Base-by-base conservation (phyloP, 345 rosid genomes). In the Melaleuca alternifolia region DNA sequence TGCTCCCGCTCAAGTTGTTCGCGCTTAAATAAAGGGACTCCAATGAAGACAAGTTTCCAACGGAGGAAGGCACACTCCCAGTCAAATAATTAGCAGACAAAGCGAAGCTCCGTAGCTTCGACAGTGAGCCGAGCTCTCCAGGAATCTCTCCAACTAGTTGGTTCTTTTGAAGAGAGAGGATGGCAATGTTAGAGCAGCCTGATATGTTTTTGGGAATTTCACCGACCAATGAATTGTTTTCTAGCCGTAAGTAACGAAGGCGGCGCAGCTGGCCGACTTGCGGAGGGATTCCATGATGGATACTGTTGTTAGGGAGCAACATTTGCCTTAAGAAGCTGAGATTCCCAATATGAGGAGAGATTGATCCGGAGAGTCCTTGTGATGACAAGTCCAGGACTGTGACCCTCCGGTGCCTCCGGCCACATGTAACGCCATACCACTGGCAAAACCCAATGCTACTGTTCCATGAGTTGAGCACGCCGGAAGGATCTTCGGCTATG, bases 1-100 rank as follows among this genome's bases (percentile, higher is more conserved):
- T 57, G 62, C 28, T 57, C 62, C 62, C 30, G 6, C 30, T 28
- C 62, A 57, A 26, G 28, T 57, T 57, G 62, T 56, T 56, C 2
- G 0, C 0, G 3, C 5, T 0, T 23, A 54, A 23, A 3, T 1
- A 3, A 56, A 10, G 61, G 2, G 4, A 0, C 61, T 56, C 12
- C 61, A 57, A 11, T 57, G 62, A 57, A 57, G 62, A 57, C 11
- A 26, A 57, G 28, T 57, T 57, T 6, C 62, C 28, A 11, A 26
- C 24, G 30, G 30, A 0, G 62, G 62, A 24, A 26, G 30, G 30
- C 62, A 57, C 28, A 57, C 62, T 10, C 62, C 62, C 30, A 1
- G 6, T 57, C 3, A 57, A 5, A 24, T 26, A 24, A 57, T 57
- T 57, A 4, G 0, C 2, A 24, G 6, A 4, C 13, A 57, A 26